Evolutionary conservation across 2,329 filamentous ascomycete species (phyloP), one percentile per base, ranked within the genome.

Genomic region (Cercospora brassicicola): DNA sequence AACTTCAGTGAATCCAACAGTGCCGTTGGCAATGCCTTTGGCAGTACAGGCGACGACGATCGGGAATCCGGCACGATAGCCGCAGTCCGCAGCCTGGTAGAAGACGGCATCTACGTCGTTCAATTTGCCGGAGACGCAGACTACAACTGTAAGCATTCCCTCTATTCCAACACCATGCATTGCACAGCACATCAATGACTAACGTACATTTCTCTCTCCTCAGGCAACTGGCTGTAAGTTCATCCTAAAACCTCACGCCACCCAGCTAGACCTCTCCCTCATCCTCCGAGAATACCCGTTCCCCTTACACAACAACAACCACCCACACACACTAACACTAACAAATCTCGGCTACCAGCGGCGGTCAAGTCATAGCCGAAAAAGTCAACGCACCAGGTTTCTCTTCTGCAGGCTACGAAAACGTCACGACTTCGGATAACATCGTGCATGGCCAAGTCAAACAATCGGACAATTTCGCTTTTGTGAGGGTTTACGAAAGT

Each of bases 391-490:
- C 81, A 0, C 74, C 79, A 0, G 82, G 82, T 3, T 86, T 79
- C 73, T 67, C 68, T 2, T 65, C 65, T 0, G 83, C 85, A 2
- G 85, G 85, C 0, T 87, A 83, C 74, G 78, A 78, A 42, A 82
- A 86, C 73, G 72, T 86, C 45, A 74, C 72, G 2, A 83, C 80
- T 0, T 45, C 53, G 26, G 65, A 71, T 68, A 73, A 69, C 63
- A 77, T 84, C n/a, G 81, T 84, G 10, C 84, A 87, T 74, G 85
- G 84, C 6, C 83, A 86, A 72, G 83, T 84, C 20, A 83, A 81
- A 75, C 85, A 87, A 75, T 78, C 81, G 4, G 84, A 81, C 15
- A 80, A 81, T 64, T 86, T 83, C 76, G 82, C 80, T 56, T 85
- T 86, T 74, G 79, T 82, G 6, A 79, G 85, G 26, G 79, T 87